Conservation (phyloP, 2,329 filamentous ascomycete species). For the Elsinoe perseae region DNA sequence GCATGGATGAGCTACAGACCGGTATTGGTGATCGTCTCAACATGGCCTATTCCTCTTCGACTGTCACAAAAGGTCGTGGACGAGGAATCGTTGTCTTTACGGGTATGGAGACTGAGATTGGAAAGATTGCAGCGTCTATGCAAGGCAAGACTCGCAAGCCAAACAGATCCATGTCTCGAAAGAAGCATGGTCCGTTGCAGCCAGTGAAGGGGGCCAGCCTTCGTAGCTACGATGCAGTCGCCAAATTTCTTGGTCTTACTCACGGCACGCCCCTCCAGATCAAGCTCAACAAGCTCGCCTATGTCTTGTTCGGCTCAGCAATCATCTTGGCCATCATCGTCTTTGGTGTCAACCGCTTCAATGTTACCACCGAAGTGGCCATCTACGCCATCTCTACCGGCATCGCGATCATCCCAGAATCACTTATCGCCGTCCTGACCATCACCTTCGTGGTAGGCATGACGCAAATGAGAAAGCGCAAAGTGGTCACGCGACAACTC, state of each 20-base stretch:
- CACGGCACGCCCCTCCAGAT: slow-evolving; percentile 75
- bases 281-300: slow-evolving; percentile 77
- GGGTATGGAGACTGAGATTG: slow-evolving; percentile 69
- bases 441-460: slow-evolving; percentile 59
- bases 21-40: slow-evolving; percentile 57
- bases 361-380: slow-evolving; percentile 33
- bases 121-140: slow-evolving; percentile 56
- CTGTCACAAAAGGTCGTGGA: slow-evolving; percentile 62
- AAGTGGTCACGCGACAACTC: slow-evolving; percentile 58
- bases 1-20: slow-evolving; percentile 44
- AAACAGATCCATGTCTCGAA: slow-evolving; percentile 14
- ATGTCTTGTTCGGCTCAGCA: slow-evolving; percentile 68
- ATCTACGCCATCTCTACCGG: slow-evolving; percentile 44
- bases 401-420: slow-evolving; percentile 42
- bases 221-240: slow-evolving; percentile 56
- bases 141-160: slow-evolving; percentile 17
- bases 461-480: slow-evolving; percentile 54
- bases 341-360: slow-evolving; percentile 51
- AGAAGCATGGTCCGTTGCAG: slow-evolving; percentile 8
- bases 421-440: slow-evolving; percentile 57
- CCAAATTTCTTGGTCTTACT: slow-evolving; percentile 56
- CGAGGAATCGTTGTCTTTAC: slow-evolving; percentile 61
- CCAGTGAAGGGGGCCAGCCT: slow-evolving; percentile 19
- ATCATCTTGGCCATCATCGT: slow-evolving; percentile 63
- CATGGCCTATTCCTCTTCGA: slow-evolving; percentile 63